Percentiles rank a stretch among this genome's conserved stretches.
Conservation (phyloP, 2,329 filamentous ascomycete species). For the Cadophora sp. region DNA sequence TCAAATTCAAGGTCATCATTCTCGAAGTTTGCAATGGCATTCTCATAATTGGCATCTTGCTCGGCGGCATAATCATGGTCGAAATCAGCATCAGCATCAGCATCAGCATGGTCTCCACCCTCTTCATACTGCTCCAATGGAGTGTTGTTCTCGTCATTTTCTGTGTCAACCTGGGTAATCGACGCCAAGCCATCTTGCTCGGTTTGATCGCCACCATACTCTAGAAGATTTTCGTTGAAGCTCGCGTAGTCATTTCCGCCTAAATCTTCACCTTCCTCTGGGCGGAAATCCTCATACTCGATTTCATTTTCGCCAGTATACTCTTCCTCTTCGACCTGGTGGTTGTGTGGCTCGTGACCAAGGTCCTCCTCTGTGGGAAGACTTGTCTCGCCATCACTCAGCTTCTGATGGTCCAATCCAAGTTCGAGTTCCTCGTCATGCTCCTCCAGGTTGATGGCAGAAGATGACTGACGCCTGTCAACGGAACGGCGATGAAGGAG, state of each 20-base stretch:
- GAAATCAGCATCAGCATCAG: neutral
- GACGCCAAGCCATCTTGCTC: conserved; percentile 13
- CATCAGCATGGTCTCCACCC: neutral
- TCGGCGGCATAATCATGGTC: neutral
- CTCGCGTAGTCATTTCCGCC: conserved; percentile 49
- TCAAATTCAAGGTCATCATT: conserved; percentile 16
- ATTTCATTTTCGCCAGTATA: conserved; percentile 46
- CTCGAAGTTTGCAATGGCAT: conserved; percentile 9
- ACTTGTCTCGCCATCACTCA: neutral
- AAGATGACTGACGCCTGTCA: conserved; percentile 19
- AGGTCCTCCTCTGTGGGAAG: neutral
- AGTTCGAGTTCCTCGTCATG: neutral
- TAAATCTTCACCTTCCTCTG: conserved; percentile 8
- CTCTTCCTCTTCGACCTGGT: neutral
- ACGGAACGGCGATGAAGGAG: conserved; percentile 36
- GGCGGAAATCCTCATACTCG: conserved; percentile 44
- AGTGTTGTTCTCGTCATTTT: conserved; percentile 7
- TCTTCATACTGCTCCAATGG: neutral
- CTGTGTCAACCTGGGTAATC: neutral
- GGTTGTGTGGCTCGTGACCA: neutral
- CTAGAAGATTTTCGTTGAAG: neutral
- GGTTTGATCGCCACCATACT: conserved; percentile 21
- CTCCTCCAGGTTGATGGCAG: neutral
- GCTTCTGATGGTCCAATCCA: neutral
- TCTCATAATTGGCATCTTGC: conserved; percentile 11